phyloP scores from a whole-genome alignment of 1,139 yeast species.

The Candida sanyaensis region DNA sequence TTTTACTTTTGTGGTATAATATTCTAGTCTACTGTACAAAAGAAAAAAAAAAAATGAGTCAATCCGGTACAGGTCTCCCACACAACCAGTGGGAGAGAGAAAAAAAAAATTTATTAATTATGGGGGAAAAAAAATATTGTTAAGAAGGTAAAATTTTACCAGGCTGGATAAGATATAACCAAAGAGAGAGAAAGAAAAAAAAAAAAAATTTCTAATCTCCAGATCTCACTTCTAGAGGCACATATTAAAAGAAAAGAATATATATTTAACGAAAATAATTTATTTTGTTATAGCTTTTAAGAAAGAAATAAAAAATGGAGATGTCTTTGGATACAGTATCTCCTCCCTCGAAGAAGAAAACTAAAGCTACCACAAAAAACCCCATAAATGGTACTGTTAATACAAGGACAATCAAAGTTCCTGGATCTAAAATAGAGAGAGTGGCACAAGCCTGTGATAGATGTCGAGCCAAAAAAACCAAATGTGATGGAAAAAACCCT shows the following conservation, averaged over 20 bases:
- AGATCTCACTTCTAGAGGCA: neutral
- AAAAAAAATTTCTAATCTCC: neutral
- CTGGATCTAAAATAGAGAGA: conserved; percentile 57
- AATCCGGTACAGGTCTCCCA: neutral
- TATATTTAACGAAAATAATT: neutral
- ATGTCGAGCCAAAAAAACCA: conserved; percentile 77
- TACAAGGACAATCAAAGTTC: conserved; percentile 62
- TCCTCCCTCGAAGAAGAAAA: conserved; percentile 14
- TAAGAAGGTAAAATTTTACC: neutral
- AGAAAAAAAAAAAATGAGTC: neutral
- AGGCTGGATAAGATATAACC: too few relatives aligned
- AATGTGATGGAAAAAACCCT: conserved; percentile 69
- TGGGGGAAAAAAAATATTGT: neutral
- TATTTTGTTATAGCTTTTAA: too few relatives aligned
- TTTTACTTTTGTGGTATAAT: too few relatives aligned
- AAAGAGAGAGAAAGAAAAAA: neutral
- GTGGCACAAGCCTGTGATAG: conserved; percentile 88
- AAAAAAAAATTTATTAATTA: neutral
- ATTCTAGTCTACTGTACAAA: neutral
- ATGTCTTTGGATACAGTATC: neutral
- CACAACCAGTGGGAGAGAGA: neutral
- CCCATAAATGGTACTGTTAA: conserved; percentile 15
- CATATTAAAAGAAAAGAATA: neutral
- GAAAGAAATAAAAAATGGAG: neutral
- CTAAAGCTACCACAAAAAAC: conserved; percentile 16